phyloP scores from a whole-genome alignment of 495 filamentous ascomycete species.

The Thermochaetoides thermophila region DNA sequence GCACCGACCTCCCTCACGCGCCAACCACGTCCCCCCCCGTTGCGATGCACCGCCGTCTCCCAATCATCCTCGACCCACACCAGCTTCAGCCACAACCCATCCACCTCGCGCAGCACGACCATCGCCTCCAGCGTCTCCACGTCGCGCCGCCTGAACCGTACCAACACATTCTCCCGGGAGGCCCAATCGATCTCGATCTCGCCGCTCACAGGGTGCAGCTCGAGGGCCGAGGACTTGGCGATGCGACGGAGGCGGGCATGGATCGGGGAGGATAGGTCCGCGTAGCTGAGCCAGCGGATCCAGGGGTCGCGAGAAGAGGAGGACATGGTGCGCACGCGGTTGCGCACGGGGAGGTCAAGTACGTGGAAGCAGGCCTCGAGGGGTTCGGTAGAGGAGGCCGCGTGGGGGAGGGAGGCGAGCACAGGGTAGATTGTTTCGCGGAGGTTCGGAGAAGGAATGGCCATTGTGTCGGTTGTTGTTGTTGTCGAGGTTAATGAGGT shows the following conservation, averaged over 20 bases:
- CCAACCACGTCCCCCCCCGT: conserved; percentile 69
- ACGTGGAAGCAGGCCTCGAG: conserved; percentile 64
- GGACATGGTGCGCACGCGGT: conserved; percentile 67
- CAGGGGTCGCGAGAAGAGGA: conserved; percentile 58
- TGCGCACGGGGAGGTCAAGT: conserved; percentile 81
- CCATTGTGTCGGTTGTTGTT: conserved; percentile 14
- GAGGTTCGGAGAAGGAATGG: conserved; percentile 49
- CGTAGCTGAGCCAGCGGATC: conserved; percentile 84
- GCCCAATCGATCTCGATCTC: conserved; percentile 65
- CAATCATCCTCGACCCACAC: conserved; percentile 45
- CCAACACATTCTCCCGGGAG: conserved; percentile 44
- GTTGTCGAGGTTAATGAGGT: too few species aligned
- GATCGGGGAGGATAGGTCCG: conserved; percentile 47
- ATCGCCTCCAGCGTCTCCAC: conserved; percentile 71
- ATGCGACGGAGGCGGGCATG: conserved; percentile 49
- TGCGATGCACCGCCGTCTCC: too few species aligned
- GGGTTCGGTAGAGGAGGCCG: conserved; percentile 62
- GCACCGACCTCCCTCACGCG: conserved; percentile 65
- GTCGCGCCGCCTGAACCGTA: conserved; percentile 62
- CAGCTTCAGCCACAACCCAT: conserved; percentile 35
- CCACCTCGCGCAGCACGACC: conserved; percentile 39
- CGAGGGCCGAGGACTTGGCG: conserved; percentile 52
- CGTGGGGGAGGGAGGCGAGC: conserved; percentile 73
- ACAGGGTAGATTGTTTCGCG: conserved; percentile 55
- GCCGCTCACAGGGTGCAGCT: conserved; percentile 84